Evolutionary conservation across 768 basidiomycete genomes (phyloP).

Genomic region (Gautieria morchelliformis): DNA sequence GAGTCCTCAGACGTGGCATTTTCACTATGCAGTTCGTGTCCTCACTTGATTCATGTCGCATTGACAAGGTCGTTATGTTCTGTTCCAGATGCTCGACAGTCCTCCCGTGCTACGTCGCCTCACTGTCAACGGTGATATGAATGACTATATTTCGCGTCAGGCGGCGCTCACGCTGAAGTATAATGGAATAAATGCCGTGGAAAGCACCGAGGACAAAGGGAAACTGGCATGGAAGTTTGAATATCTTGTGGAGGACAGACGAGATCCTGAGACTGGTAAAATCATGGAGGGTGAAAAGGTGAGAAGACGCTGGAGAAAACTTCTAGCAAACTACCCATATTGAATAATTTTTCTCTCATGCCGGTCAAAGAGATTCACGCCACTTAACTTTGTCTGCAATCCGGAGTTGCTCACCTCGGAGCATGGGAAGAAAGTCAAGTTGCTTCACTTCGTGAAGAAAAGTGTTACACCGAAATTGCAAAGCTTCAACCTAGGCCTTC

Average conservation of each 20-base stretch:
- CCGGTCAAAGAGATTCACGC: slow-evolving; percentile 37
- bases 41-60: slow-evolving; percentile 25
- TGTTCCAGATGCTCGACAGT: slow-evolving; percentile 19
- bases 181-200: slow-evolving; percentile 69
- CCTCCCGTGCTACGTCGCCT: slow-evolving; percentile 64
- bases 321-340: not conserved
- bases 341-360: not conserved
- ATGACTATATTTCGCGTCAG: slow-evolving; percentile 70
- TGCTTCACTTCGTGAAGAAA: slow-evolving; percentile 69
- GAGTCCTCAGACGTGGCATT: slow-evolving; percentile 47
- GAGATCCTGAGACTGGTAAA: slow-evolving; percentile 35
- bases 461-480: slow-evolving; percentile 53
- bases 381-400: slow-evolving; percentile 67
- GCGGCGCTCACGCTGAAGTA: slow-evolving; percentile 58
- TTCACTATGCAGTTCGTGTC: slow-evolving; percentile 57
- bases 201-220: slow-evolving; percentile 46
- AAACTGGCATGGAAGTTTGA: slow-evolving; percentile 70
- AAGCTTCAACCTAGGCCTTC: slow-evolving; percentile 50
- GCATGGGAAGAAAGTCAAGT: slow-evolving; percentile 55
- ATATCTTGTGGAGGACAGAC: slow-evolving; percentile 61
- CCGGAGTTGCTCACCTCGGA: slow-evolving; percentile 51
- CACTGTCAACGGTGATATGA: slow-evolving; percentile 55
- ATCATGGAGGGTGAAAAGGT: slow-evolving; percentile 57
- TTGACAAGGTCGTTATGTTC: not conserved
- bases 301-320: not conserved